A percentile compares a stretch with the other conserved stretches of the same genome.
These are phyloP conservation scores for Solanum hybrid DNA, from an alignment of 305 asterid species.

Conservation along the genomic window DNA sequence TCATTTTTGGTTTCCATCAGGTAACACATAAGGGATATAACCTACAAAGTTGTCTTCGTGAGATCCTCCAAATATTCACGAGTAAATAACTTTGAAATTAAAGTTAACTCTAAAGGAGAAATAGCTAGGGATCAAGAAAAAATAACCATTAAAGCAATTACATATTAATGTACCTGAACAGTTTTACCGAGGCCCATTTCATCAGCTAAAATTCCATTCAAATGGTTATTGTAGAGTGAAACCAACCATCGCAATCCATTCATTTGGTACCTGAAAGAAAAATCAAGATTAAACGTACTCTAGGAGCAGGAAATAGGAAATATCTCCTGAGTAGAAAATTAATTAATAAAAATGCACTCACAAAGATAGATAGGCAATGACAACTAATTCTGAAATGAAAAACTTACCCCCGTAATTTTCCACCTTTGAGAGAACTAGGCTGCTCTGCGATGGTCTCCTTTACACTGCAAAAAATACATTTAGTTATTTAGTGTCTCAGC, in stretches of 20 bases:
- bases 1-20: constrained; percentile 93
- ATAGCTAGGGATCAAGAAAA: neutral
- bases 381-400: neutral
- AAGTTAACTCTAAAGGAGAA: neutral
- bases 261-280: constrained; percentile 78
- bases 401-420: constrained; percentile 90
- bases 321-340: neutral
- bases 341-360: neutral
- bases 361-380: neutral
- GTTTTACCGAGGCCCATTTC: constrained; percentile 99
- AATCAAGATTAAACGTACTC: constrained; percentile 14
- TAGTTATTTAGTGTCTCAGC: neutral
- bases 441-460: constrained; percentile 76
- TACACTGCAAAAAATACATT: constrained; percentile 43
- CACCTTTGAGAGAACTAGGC: constrained; percentile 73
- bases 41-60: constrained; percentile 37
- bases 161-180: constrained; percentile 62
- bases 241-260: constrained; percentile 98
- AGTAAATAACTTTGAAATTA: neutral
- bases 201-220: constrained; percentile 99
- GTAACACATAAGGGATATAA: constrained; percentile 87
- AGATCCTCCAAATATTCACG: constrained; percentile 11
- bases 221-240: constrained; percentile 92
- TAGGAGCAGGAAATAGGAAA: constrained; percentile 1
- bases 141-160: constrained; percentile 7